Evolutionary conservation across 345 rosid species (phyloP), one percentile per base, ranked within the genome.

Genomic region (Combretum micranthum): DNA sequence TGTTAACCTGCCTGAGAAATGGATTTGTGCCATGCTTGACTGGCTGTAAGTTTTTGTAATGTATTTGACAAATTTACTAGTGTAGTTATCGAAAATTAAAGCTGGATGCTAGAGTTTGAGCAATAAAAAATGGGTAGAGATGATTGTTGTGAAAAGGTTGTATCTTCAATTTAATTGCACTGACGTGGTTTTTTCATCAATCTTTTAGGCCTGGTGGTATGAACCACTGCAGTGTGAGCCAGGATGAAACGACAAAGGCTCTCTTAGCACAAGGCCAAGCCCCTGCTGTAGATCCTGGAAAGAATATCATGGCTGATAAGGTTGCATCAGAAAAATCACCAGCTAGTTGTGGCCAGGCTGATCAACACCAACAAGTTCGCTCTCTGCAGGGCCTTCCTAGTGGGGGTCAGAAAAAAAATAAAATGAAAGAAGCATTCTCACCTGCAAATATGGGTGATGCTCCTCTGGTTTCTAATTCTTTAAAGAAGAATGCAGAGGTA

Each of bases 11-110:
- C 97, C 96, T 17, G 90, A 90, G 65, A 90, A 85, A 75, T 90
- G 99, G 97, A 49, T 85, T 59, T 90, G 99, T 69, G 64, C 84
- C 78, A 89, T 89, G 99, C 97, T 87, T 67, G 58, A 82, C 53
- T 93, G 99, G 99, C 88, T 63, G 66, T 63, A 45, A 45, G 58
- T 62, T 44, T 18, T 2, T 50, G 16, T 50, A 25, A 43, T 15
- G 26, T 15, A 20, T 20, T 13, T 13, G 22, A 14, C 9, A 16
- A 22, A 21, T 45, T 37, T 46, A 22, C 43, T 12, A 16, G 42
- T 46, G n/a, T 47, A 47, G 44, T 42, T 49, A 42, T 57, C 9
- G 0, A 7, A 32, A 32, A 11, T 32, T 5, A 32, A 32, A 32
- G 39, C 39, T 2, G 1, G 39, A 32, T 32, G 39, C 39, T 32